Conservation (phyloP, 2,329 filamentous ascomycete genomes). For the Colletotrichum melonis region DNA sequence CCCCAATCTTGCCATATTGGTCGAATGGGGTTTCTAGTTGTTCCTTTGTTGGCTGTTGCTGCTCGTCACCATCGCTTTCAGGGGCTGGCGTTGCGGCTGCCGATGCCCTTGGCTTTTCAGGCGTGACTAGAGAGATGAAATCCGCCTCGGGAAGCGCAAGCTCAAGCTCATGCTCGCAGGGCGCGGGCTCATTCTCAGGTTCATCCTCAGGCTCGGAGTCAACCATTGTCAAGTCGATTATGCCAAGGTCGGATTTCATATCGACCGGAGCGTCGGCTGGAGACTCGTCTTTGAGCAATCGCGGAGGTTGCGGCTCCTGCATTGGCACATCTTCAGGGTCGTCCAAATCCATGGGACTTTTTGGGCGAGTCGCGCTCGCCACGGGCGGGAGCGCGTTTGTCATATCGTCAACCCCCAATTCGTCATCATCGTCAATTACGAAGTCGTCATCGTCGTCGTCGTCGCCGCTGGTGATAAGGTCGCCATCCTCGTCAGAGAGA, state of each 20-base stretch:
- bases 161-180: neutral
- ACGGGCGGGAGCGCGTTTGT: neutral
- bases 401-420: slow-evolving; percentile 60
- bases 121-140: slow-evolving; percentile 28
- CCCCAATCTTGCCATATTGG: slow-evolving; percentile 30
- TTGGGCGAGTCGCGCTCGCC: neutral
- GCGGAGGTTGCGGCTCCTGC: neutral
- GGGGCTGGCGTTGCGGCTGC: neutral
- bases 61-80: neutral
- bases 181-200: neutral
- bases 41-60: neutral
- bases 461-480: slow-evolving; percentile 61
- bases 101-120: neutral
- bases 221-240: slow-evolving; percentile 31
- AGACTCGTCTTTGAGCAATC: neutral
- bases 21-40: slow-evolving; percentile 27
- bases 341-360: slow-evolving; percentile 24
- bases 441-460: slow-evolving; percentile 47
- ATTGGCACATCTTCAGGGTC: neutral
- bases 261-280: neutral
- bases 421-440: slow-evolving; percentile 50
- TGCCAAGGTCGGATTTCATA: neutral
- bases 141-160: neutral
- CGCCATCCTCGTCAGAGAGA: slow-evolving; percentile 54
- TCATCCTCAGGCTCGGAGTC: slow-evolving; percentile 21